Base-by-base conservation (phyloP, 139 green algal genomes). In the Axilococcus clingmanii region DNA sequence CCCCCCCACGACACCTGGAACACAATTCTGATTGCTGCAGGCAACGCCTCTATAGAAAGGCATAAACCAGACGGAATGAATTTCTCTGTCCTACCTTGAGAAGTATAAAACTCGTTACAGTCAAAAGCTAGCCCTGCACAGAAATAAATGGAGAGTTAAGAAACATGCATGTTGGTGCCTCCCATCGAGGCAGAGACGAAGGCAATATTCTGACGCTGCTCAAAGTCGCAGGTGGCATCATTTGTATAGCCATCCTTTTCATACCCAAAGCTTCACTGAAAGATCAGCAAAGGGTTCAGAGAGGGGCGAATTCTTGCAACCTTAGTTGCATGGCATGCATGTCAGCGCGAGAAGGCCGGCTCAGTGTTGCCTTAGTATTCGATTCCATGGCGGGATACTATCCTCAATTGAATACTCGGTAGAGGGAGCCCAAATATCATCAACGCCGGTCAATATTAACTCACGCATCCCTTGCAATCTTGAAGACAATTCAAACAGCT, bases 401-500 rank as follows among this genome's bases (percentile, higher is more conserved):
- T 71, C 63, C 63, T 66, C 63, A 71, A 19, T 30, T 28, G 36
- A 15, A 51, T 37, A 16, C 24, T 68, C 63, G 66, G 63, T 71
- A 71, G 63, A 71, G 63, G 63, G 63, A 71, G 56, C 63, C 63
- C 44, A 61, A 40, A 42, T 33, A 36, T 71, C n/a, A n/a, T n/a
- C n/a, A n/a, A n/a, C n/a, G n/a, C n/a, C n/a, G n/a, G n/a, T n/a
- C n/a, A n/a, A n/a, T n/a, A n/a, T n/a, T n/a, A n/a, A n/a, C n/a
- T n/a, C n/a, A n/a, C n/a, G n/a, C n/a, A n/a, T n/a, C n/a, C n/a
- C n/a, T n/a, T n/a, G n/a, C n/a, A n/a, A n/a, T n/a, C n/a, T n/a
- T n/a, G n/a, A n/a, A n/a, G n/a, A n/a, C n/a, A n/a, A n/a, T n/a
- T n/a, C n/a, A n/a, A n/a, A n/a, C n/a, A n/a, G n/a, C n/a, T n/a